Conservation (phyloP, 225 moss, liverwort and hornwort genomes). For the Bryum argenteum region DNA sequence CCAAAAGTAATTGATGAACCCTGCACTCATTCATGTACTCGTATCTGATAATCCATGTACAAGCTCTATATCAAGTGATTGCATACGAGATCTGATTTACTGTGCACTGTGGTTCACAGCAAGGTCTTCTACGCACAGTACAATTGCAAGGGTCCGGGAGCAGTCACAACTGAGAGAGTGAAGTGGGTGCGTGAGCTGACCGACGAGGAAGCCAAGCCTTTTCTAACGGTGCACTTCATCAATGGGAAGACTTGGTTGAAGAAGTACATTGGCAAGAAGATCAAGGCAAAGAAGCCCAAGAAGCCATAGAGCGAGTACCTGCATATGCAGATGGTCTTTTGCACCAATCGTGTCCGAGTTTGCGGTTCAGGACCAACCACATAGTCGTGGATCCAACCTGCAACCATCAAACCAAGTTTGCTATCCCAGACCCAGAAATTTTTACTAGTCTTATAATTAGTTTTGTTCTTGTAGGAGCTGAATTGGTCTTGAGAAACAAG, state of each 20-base stretch:
- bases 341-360: neutral
- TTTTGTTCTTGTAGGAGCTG: neutral
- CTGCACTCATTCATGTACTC: neutral
- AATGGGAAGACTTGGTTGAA: conserved; percentile 73
- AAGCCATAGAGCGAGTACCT: conserved; percentile 1
- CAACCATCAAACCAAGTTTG: neutral
- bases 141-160: conserved; percentile 71
- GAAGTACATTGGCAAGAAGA: conserved; percentile 45
- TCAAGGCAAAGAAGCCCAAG: conserved; percentile 32
- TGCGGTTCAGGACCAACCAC: neutral
- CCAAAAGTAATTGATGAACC: conserved; percentile 47
- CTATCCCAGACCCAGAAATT: neutral
- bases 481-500: neutral
- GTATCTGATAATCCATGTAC: neutral
- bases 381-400: neutral
- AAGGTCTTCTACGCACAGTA: conserved; percentile 74
- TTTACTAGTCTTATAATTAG: neutral
- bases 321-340: neutral
- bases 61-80: neutral
- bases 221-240: conserved; percentile 60
- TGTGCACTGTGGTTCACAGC: conserved; percentile 37
- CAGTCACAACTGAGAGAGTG: conserved; percentile 46
- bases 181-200: conserved; percentile 59
- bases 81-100: neutral
- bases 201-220: conserved; percentile 57